A percentile compares a stretch with the other conserved stretches of the same genome.
These are phyloP conservation scores for Castanea mollissima DNA, from an alignment of 306 rosid species.

Conservation along the genomic window DNA sequence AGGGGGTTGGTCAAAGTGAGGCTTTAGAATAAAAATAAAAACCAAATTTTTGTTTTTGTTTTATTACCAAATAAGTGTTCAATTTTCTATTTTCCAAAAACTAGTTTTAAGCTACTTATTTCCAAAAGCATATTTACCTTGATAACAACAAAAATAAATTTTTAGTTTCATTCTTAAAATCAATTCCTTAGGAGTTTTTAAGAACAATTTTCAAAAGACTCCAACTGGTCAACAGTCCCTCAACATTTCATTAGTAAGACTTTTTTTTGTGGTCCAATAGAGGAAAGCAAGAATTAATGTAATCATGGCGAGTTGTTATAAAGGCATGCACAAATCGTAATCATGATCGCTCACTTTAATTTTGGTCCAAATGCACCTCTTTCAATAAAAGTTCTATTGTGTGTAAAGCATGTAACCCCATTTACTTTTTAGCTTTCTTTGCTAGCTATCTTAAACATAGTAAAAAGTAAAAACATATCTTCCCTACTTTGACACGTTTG, in stretches of 20 bases:
- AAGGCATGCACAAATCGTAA: not conserved
- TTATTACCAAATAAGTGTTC: too few relatives aligned
- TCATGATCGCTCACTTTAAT: conserved; percentile 3
- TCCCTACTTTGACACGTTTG: not conserved
- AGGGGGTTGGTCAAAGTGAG: too few relatives aligned
- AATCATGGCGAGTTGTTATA: not conserved
- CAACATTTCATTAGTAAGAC: not conserved
- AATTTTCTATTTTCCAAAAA: too few relatives aligned
- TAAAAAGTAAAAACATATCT: not conserved
- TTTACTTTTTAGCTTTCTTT: not conserved
- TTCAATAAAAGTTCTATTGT: not conserved
- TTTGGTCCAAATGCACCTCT: not conserved
- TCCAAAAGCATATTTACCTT: too few relatives aligned
- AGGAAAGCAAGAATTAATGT: not conserved
- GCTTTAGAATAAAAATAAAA: too few relatives aligned
- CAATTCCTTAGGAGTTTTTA: too few relatives aligned
- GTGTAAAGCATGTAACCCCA: not conserved
- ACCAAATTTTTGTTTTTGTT: too few relatives aligned
- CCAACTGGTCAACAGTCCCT: too few relatives aligned
- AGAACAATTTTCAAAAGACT: too few relatives aligned
- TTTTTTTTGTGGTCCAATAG: not conserved
- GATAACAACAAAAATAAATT: too few relatives aligned
- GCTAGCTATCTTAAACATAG: not conserved
- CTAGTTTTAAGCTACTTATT: too few relatives aligned
- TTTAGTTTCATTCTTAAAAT: too few relatives aligned